Percentiles rank a stretch among this genome's conserved stretches.
Conservation (phyloP, 2,329 filamentous ascomycete species). For the Talaromyces atroroseus region DNA sequence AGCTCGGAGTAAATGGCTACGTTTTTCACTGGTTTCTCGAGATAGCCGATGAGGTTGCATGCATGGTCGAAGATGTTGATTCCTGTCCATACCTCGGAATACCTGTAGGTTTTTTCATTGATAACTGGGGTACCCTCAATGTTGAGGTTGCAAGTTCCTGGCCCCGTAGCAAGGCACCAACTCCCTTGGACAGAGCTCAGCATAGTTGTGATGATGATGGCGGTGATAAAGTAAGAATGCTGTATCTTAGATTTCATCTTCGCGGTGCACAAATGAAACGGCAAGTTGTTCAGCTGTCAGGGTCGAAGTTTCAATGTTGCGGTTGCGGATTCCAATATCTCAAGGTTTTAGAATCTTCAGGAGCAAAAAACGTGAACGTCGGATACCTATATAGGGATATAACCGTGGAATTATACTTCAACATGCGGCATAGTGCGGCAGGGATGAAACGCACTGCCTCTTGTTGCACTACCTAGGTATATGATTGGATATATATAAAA, state of each 20-base stretch:
- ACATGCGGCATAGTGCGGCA: too few species aligned
- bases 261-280: background rate
- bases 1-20: constrained; percentile 6
- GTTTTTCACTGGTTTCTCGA: background rate
- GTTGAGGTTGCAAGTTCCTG: constrained; percentile 6
- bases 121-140: background rate
- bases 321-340: too few species aligned
- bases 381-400: too few species aligned
- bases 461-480: too few species aligned
- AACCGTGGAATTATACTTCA: too few species aligned
- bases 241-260: background rate
- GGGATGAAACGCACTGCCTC: too few species aligned
- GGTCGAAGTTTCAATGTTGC: too few species aligned
- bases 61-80: constrained; percentile 4
- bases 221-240: background rate
- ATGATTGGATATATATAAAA: too few species aligned
- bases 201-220: background rate
- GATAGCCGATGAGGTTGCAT: constrained; percentile 6
- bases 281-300: too few species aligned
- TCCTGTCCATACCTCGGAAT: background rate
- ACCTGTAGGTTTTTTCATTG: background rate
- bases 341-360: too few species aligned
- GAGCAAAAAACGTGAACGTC: too few species aligned
- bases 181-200: background rate
- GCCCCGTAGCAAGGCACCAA: background rate